Conservation (phyloP, 257 asterid species). For the Solanum peruvianum region DNA sequence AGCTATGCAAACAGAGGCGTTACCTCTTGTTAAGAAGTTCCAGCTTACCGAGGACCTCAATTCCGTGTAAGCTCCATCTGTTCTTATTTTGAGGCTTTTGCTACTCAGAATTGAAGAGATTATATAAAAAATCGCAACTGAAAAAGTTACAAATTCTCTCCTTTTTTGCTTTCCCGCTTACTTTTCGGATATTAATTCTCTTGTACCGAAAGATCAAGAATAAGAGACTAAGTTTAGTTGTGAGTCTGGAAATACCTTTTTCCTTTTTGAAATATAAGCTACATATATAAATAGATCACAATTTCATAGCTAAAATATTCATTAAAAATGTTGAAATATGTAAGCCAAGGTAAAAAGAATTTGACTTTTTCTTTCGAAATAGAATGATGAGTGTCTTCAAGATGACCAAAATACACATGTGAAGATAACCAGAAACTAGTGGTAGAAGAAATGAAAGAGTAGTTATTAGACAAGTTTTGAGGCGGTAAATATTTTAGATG, state of each 20-base stretch:
- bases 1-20: slow-evolving; percentile 98
- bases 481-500: background rate
- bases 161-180: background rate
- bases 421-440: background rate
- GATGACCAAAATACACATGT: background rate
- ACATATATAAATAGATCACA: background rate
- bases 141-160: background rate
- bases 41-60: slow-evolving; percentile 49
- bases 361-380: background rate
- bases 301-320: background rate
- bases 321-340: background rate
- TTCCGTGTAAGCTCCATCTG: slow-evolving; percentile 36
- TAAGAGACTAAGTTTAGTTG: background rate
- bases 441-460: background rate
- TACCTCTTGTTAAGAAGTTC: slow-evolving; percentile 69
- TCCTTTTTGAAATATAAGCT: background rate
- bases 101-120: background rate
- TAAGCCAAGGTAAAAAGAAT: background rate
- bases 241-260: background rate
- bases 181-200: background rate
- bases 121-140: background rate
- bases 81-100: background rate
- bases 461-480: background rate
- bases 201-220: background rate
- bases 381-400: background rate